Evolutionary conservation across 2,329 filamentous ascomycete species (phyloP), one percentile per base, ranked within the genome.

Genomic region (Cercospora nicotianae): DNA sequence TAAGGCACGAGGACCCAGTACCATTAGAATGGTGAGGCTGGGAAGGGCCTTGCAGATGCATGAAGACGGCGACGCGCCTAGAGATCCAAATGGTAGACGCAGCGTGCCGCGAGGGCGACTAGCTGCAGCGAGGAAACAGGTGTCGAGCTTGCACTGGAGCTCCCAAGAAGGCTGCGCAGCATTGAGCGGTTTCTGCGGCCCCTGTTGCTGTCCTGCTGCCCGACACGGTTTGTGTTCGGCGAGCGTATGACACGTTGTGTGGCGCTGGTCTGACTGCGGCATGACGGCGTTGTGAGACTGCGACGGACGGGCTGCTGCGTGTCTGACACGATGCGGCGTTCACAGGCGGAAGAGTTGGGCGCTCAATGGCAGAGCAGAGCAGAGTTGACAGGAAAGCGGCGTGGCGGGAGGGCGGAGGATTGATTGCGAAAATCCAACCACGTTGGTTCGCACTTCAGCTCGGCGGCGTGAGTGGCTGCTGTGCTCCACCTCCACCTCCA

Each of bases 101-200:
- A 13, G 28, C 18, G 26, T 31, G 57, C 57, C 26, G 26, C 57
- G 31, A 31, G 5, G 31, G 1, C 30, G n/a, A 8, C 28, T 61
- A 48, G 59, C 59, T 61, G 59, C 59, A 60, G 57, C 33, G 33
- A 31, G 26, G 53, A 31, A 31, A 61, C 59, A 61, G 59, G 59
- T 61, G 59, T 61, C 59, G 59, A n/a, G 18, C 33, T 48, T 48
- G 59, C 36, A 61, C 59, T 61, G 59, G 59, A n/a, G 18, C 59
- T 20, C 7, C 18, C n/a, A 39, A 20, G 48, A 53, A 26, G 45
- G 18, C 23, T 28, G 53, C 53, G 28, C 28, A 28, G 53, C 53
- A 57, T 57, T 57, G 48, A 57, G 53, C 53, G n/a, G 26, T 30
- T 31, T 57, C 10, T 57, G 23, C 20, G 23, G 53, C 53, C 53